Evolutionary conservation across 2,329 filamentous ascomycete genomes (phyloP).

Genomic region (Macroventuria anomochaeta): DNA sequence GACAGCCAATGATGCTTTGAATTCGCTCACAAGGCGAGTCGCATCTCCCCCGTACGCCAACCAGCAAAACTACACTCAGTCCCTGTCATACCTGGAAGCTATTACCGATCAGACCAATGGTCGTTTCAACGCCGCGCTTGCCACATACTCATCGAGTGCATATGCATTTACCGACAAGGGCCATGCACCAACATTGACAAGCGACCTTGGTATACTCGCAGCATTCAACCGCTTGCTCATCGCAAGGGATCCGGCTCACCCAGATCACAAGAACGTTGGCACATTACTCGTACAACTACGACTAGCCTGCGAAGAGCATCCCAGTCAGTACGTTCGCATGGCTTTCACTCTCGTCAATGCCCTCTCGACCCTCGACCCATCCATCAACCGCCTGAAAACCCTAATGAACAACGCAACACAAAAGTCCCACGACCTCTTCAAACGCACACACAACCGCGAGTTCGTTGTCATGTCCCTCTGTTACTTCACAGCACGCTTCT

Average conservation of each 20-base stretch:
- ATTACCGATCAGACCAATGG: constrained; percentile 80
- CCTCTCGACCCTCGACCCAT: constrained; percentile 64
- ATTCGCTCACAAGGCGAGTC: constrained; percentile 33
- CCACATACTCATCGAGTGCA: constrained; percentile 67
- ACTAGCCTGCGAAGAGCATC: constrained; percentile 70
- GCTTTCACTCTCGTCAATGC: constrained; percentile 80
- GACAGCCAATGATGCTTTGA: constrained; percentile 42
- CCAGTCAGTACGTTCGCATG: constrained; percentile 76
- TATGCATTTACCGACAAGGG: constrained; percentile 60
- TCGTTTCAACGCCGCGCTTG: constrained; percentile 70
- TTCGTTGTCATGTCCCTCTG: constrained; percentile 83
- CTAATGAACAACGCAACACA: constrained; percentile 65
- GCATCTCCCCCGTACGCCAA: constrained; percentile 52
- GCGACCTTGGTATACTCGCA: constrained; percentile 56
- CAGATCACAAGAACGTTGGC: constrained; percentile 61
- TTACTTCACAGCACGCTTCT: constrained; percentile 84
- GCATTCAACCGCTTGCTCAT: constrained; percentile 58
- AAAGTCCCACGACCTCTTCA: constrained; percentile 71
- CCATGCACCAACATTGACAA: constrained; percentile 33
- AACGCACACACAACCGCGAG: constrained; percentile 74
- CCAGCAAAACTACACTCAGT: constrained; percentile 55
- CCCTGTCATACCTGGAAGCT: constrained; percentile 75
- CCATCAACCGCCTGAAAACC: constrained; percentile 79
- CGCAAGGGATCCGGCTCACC: constrained; percentile 47
- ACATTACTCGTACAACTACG: constrained; percentile 70